Percentiles rank a stretch among this genome's conserved stretches.
phyloP scores from a whole-genome alignment of 2,329 filamentous ascomycete species.

The Botryosphaeria agaves region DNA sequence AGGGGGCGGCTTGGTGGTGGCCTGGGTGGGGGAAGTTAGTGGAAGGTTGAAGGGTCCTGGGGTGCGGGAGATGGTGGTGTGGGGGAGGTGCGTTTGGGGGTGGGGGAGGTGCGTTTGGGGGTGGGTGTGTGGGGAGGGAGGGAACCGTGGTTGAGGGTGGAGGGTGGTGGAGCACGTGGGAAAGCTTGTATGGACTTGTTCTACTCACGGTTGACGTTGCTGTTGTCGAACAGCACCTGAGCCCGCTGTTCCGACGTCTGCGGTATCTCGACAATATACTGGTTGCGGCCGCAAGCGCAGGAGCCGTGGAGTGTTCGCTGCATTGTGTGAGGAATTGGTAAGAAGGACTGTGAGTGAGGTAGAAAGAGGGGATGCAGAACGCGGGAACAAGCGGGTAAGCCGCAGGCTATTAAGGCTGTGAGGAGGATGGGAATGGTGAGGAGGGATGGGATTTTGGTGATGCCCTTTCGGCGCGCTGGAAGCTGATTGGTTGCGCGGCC shows the following conservation, averaged over 20 bases:
- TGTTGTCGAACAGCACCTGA: constrained; percentile 59
- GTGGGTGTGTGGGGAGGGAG: constrained; percentile 4
- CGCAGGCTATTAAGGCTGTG: too few species aligned
- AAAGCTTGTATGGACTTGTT: not conserved
- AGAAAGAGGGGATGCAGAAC: too few species aligned
- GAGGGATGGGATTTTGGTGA: too few species aligned
- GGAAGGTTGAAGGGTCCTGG: not conserved
- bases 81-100: not conserved
- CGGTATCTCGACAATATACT: constrained; percentile 60
- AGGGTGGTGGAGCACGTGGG: constrained; percentile 1
- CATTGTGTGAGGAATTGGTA: constrained; percentile 7
- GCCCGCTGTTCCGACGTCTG: constrained; percentile 36
- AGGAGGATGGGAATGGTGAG: too few species aligned
- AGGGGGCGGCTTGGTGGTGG: constrained; percentile 48
- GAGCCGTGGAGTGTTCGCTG: constrained; percentile 47
- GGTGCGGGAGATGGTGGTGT: not conserved
- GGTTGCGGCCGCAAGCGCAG: constrained; percentile 75
- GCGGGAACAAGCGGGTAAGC: too few species aligned
- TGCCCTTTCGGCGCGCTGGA: too few species aligned
- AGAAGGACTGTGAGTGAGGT: too few species aligned
- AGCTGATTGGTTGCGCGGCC: too few species aligned
- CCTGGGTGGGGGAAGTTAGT: constrained; percentile 25
- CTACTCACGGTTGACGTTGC: constrained; percentile 51
- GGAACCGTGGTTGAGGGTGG: constrained; percentile 1
- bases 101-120: constrained; percentile 2